These are phyloP conservation scores for Pseudonectria buxi DNA, from an alignment of 2,329 filamentous ascomycete species.

Conservation along the genomic window DNA sequence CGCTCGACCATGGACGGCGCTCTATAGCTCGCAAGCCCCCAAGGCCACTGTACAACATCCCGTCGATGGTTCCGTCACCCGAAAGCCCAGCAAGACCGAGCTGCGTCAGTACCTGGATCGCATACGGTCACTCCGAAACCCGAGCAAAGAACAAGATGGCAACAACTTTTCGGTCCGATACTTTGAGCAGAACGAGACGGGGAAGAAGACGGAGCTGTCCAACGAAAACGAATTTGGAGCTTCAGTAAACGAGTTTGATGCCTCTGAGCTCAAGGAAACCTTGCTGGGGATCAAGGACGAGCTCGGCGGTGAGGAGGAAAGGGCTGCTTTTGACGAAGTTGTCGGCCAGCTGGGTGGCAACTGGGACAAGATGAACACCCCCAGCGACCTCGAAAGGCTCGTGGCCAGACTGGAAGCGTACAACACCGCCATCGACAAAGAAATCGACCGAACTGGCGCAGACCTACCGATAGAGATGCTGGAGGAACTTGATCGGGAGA, in stretches of 20 bases:
- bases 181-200: conserved; percentile 40
- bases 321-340: conserved; percentile 29
- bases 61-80: conserved; percentile 10
- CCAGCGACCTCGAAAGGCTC: conserved; percentile 29
- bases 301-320: conserved; percentile 29
- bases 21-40: conserved; percentile 28
- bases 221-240: conserved; percentile 35
- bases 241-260: conserved; percentile 30
- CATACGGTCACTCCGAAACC: conserved; percentile 18
- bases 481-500: conserved; percentile 25
- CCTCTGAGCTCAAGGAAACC: conserved; percentile 29
- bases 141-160: conserved; percentile 7
- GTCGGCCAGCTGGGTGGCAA: conserved; percentile 26
- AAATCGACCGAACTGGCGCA: conserved; percentile 26
- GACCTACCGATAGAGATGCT: conserved; percentile 27
- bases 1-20: conserved; percentile 21
- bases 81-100: conserved; percentile 22
- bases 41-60: conserved; percentile 13
- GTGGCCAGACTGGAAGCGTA: conserved; percentile 29
- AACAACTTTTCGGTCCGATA: conserved; percentile 33
- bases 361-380: conserved; percentile 25
- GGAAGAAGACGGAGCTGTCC: conserved; percentile 33
- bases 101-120: conserved; percentile 22
- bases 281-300: conserved; percentile 33
- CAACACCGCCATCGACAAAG: conserved; percentile 27